Percentiles rank a stretch among this genome's conserved stretches.
Evolutionary conservation across 2,329 filamentous ascomycete genomes (phyloP).

Genomic region (Phaeomoniella chlamydospora): DNA sequence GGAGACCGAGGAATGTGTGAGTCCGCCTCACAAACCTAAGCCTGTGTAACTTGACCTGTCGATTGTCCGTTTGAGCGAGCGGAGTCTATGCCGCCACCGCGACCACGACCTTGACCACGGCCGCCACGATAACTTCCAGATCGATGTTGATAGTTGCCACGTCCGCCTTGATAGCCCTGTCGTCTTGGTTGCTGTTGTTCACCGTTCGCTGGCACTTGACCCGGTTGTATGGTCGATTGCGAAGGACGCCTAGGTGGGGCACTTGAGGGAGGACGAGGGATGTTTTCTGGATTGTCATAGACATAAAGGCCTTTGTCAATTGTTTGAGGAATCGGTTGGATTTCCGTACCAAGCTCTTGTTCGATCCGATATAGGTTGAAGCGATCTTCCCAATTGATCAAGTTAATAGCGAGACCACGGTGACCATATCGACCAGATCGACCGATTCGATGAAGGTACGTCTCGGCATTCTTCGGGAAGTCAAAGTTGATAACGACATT

Average conservation of each 20-base stretch:
- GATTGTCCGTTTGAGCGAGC: conserved; percentile 3
- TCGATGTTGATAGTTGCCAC: conserved; percentile 18
- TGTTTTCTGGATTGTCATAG: conserved; percentile 89
- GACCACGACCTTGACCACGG: conserved; percentile 27
- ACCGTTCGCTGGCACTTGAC: conserved; percentile 8
- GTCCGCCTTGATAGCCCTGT: conserved; percentile 19
- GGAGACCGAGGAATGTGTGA: too few relatives aligned
- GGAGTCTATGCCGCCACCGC: conserved; percentile 13
- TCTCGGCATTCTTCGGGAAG: conserved; percentile 98
- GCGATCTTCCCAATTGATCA: conserved; percentile 98
- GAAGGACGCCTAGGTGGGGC: conserved; percentile 21
- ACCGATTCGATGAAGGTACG: conserved; percentile 95
- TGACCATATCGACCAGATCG: conserved; percentile 95
- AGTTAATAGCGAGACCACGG: conserved; percentile 90
- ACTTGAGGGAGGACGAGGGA: conserved; percentile 65
- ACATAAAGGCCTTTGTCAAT: conserved; percentile 99
- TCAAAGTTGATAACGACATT: conserved; percentile 99
- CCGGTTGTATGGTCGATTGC: conserved; percentile 8
- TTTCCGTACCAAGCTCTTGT: conserved; percentile 91
- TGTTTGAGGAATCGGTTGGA: conserved; percentile 81
- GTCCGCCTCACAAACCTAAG: too few relatives aligned
- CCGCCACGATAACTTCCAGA: conserved; percentile 27
- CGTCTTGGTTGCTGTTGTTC: conserved; percentile 18
- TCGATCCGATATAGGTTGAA: conserved; percentile 99
- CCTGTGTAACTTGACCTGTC: conserved; percentile 3